Conservation (phyloP, 306 rosid genomes). For the Notholithocarpus densiflorus region DNA sequence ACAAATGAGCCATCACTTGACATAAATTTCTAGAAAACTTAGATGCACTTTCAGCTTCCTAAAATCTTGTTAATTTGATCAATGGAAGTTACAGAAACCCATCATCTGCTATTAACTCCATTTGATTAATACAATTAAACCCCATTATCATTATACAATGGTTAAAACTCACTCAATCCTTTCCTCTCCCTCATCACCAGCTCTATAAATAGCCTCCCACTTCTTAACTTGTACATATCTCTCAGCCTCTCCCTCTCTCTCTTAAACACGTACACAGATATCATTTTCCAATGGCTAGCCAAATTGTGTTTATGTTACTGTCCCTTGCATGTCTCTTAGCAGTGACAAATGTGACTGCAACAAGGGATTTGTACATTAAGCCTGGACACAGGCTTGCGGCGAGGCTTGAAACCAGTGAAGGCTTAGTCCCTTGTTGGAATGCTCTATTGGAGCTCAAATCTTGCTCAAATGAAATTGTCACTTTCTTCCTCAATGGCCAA, state of each 20-base stretch:
- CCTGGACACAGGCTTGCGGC: not conserved
- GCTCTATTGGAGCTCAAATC: constrained; percentile 33
- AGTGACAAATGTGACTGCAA: not conserved
- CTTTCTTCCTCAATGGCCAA: constrained; percentile 26
- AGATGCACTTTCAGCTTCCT: not conserved
- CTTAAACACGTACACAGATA: not conserved
- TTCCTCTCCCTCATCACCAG: not conserved
- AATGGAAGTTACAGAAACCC: too few species aligned
- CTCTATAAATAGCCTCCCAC: not conserved
- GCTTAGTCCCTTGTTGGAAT: constrained; percentile 28
- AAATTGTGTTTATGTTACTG: not conserved
- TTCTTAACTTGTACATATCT: not conserved
- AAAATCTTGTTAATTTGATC: too few species aligned
- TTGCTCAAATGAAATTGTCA: constrained; percentile 33
- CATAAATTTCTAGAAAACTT: not conserved
- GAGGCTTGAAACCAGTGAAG: not conserved
- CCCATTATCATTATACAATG: too few species aligned
- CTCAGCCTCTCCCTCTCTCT: not conserved
- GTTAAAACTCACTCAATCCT: too few species aligned
- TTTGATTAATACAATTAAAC: too few species aligned
- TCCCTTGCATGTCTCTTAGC: not conserved
- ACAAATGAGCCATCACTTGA: too few species aligned
- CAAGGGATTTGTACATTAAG: not conserved
- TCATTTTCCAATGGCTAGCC: not conserved
- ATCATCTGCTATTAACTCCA: too few species aligned